Base-by-base conservation (phyloP, 768 basidiomycete genomes). In the Lactarius psammicola region DNA sequence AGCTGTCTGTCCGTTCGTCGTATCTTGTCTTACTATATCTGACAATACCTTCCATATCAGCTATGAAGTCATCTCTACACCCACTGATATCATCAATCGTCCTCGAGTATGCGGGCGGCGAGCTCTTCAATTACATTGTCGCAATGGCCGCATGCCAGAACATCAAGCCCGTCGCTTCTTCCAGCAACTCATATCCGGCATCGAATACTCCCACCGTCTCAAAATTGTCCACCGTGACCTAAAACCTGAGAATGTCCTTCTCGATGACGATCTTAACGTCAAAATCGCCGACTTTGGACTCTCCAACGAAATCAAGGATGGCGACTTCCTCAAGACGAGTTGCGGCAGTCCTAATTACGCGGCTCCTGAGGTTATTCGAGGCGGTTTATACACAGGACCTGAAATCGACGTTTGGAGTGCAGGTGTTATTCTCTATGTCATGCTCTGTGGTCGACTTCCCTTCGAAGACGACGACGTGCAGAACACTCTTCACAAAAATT, bases 241-340 rank as follows among this genome's bases (percentile, higher is more conserved):
- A 56, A 99, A 99, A 76, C 97, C 97, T 1, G 97, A 99, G 76
- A 98, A 98, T 72, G 87, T 95, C 15, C 84, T 94, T 18, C 82
- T 94, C 7, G 91, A 93, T 76, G 89, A 90, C 60, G 86, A 89
- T 73, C 81, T 89, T 66, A 92, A 92, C 72, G 88, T 98, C 78
- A 99, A 99, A 78, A 98, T 99, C 68, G 95, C 94, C n/a, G 97
- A 99, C 80, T 99, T 98, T 75, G 97, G 97, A 2, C 81, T 99
- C 60, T 92, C 92, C 3, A 98, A 95, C 75, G 90, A 95, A 74
- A 95, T 98, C 80, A 89, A 88, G 72, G 96, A 98, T 71, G 97
- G 96, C 1, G 94, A 95, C 73, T 98, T 98, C 76, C 80, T 99
- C 63, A 94, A 94, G 72, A 99, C 97, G 10, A 95, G 93, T 70